phyloP scores from a whole-genome alignment of 2,329 filamentous ascomycete genomes.

The Microascus cirrosus region DNA sequence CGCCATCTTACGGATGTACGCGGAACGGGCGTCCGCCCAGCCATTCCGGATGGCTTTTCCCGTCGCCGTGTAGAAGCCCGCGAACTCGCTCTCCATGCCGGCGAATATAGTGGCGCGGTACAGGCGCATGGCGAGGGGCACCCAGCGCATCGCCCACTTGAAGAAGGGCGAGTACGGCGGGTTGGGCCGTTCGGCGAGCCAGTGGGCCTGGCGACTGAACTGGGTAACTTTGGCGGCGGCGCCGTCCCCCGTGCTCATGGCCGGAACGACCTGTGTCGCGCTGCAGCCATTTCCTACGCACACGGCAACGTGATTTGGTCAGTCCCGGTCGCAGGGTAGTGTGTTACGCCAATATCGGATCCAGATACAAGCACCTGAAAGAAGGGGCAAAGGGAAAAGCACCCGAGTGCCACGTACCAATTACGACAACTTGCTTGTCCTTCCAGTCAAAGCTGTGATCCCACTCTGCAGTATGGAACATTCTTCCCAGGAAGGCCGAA shows the following conservation, averaged over 20 bases:
- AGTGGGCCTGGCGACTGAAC: not conserved
- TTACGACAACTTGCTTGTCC: constrained; percentile 21
- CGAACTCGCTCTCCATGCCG: not conserved
- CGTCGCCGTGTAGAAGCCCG: not conserved
- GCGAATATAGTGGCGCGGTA: not conserved
- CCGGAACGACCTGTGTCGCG: constrained; percentile 22
- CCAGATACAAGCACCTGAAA: too few species aligned
- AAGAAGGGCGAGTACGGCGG: not conserved
- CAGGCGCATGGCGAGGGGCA: not conserved
- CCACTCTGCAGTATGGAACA: constrained; percentile 23
- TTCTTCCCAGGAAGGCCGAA: constrained; percentile 18
- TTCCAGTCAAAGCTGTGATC: constrained; percentile 14
- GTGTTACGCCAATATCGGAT: too few species aligned
- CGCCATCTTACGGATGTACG: constrained; percentile 16
- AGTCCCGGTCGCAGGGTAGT: too few species aligned
- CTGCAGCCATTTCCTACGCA: constrained; percentile 24
- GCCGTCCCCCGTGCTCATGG: constrained; percentile 17
- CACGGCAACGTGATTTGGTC: too few species aligned
- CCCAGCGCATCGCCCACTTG: not conserved
- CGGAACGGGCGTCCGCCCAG: constrained; percentile 14
- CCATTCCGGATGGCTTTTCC: not conserved
- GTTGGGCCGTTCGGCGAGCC: not conserved
- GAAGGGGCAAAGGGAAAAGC: too few species aligned
- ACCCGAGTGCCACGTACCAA: too few species aligned
- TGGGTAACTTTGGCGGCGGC: constrained; percentile 11